These are phyloP conservation scores for Fomitopsis palustris DNA, from an alignment of 1,284 basidiomycete species.

Conservation along the genomic window DNA sequence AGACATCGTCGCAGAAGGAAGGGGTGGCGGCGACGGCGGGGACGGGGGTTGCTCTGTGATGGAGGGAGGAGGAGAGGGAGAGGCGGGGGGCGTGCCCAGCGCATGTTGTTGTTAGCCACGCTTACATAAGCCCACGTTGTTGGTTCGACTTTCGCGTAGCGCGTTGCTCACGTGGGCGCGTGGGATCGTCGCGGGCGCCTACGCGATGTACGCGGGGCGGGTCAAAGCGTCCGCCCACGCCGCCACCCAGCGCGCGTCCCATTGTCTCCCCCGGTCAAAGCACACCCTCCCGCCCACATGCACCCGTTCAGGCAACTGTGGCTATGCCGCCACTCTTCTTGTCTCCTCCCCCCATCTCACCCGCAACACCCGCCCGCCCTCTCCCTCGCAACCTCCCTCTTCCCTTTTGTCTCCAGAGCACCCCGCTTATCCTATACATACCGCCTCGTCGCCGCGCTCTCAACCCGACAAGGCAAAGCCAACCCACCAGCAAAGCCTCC, in stretches of 20 bases:
- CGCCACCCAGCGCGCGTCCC: not conserved
- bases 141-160: constrained; percentile 19
- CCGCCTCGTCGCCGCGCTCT: not conserved
- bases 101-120: constrained; percentile 17
- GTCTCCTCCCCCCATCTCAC: not conserved
- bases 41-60: constrained; percentile 3
- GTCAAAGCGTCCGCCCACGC: not conserved
- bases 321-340: not conserved
- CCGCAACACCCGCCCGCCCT: not conserved
- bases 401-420: not conserved
- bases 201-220: not conserved
- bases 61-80: not conserved
- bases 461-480: not conserved
- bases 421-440: not conserved
- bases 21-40: constrained; percentile 32
- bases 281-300: not conserved
- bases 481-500: not conserved
- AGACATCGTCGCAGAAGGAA: constrained; percentile 24
- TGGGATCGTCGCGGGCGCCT: not conserved
- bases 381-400: not conserved
- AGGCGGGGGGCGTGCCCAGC: constrained; percentile 6
- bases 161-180: constrained; percentile 17
- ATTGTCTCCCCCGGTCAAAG: not conserved
- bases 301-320: not conserved
- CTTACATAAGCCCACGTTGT: constrained; percentile 20